Percentiles rank a stretch among this genome's conserved stretches.
phyloP scores from a whole-genome alignment of 2,329 filamentous ascomycete species.

The Thielaviopsis populi region DNA sequence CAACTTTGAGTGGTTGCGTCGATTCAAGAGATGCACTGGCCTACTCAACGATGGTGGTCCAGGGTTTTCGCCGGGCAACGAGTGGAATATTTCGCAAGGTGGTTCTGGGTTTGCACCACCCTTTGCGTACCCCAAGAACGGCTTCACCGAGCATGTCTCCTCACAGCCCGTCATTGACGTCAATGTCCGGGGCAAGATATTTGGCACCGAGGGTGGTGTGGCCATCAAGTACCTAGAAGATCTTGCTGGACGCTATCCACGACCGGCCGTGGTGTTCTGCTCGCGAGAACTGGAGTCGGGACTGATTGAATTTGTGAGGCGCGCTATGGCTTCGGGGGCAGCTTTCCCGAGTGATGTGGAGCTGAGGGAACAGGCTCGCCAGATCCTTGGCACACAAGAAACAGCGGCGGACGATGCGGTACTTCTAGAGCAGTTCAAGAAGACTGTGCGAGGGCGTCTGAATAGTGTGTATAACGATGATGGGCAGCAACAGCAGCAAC shows the following conservation, averaged over 20 bases:
- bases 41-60: conserved; percentile 37
- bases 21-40: conserved; percentile 45
- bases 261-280: conserved; percentile 40
- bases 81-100: conserved; percentile 36
- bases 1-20: conserved; percentile 46
- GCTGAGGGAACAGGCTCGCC: conserved; percentile 32
- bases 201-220: conserved; percentile 30
- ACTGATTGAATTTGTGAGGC: conserved; percentile 33
- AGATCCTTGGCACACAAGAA: conserved; percentile 31
- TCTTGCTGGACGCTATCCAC: conserved; percentile 30
- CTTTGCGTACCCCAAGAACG: conserved; percentile 32
- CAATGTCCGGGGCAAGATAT: conserved; percentile 26
- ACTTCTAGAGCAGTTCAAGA: conserved; percentile 40
- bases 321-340: conserved; percentile 26
- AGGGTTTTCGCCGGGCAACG: conserved; percentile 25
- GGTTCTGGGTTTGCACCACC: conserved; percentile 42
- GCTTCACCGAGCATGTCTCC: conserved; percentile 18
- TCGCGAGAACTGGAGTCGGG: conserved; percentile 43
- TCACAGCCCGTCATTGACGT: conserved; percentile 25
- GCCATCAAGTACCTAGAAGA: conserved; percentile 35
- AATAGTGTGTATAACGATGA: background rate
- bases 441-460: conserved; percentile 15
- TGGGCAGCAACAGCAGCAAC: background rate
- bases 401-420: conserved; percentile 41
- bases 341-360: conserved; percentile 34